Evolutionary conservation across 225 moss, liverwort and hornwort genomes (phyloP), one percentile per base, ranked within the genome.

Genomic region (Bryoerythrophyllum caledonicum): DNA sequence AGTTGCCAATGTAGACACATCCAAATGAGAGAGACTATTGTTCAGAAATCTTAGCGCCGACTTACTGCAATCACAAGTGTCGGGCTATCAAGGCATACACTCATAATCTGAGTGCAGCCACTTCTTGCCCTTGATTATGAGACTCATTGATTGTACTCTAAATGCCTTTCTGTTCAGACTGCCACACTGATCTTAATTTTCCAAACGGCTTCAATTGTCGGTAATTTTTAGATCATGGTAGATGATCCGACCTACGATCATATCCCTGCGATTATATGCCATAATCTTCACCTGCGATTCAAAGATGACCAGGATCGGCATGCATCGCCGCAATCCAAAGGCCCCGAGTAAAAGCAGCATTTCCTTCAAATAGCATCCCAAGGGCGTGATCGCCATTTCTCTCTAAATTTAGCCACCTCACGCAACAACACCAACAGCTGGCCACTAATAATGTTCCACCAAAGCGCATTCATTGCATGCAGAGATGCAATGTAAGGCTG

Each of bases 61-160:
- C 54, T 81, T 81, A 49, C 81, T 85, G 78, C 84, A 85, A 58
- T 58, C 61, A 56, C 13, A 65, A 23, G 19, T 35, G 19, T 26
- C 26, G 27, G n/a, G 23, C 38, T 65, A 59, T 16, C 9, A 35
- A 27, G 54, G 25, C 27, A 66, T 66, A 24, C 1, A 15, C 46
- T 17, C 46, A 19, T 19, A 49, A 49, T 19, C 19, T 19, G 6
- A 17, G 19, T 49, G 19, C 48, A 49, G 19, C 17, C 48, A 15
- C 48, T 49, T 3, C 44, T 44, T 44, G 44, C 44, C 44, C 44
- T 44, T 49, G 48, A 6, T 17, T 16, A 48, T 17, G 19, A 19
- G 19, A 6, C 48, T 49, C 48, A 49, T 17, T 19, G 48, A 49
- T 17, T 19, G 48, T 17, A 19, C 44, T 44, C 44, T 15, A 44